These are phyloP conservation scores for Haberlea rhodopensis DNA, from an alignment of 257 asterid species.

Conservation along the genomic window DNA sequence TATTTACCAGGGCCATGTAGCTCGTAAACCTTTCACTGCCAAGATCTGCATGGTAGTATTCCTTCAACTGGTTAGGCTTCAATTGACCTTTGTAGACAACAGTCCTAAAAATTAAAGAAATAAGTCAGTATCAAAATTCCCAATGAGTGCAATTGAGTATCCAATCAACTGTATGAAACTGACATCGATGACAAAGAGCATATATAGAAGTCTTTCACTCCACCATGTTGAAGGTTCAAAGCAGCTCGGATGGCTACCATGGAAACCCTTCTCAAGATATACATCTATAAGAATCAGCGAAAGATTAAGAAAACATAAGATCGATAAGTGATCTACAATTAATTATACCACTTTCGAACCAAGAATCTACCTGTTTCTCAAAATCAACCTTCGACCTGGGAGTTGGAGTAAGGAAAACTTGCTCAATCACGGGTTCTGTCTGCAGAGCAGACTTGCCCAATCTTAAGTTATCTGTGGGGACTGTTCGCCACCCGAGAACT, in stretches of 20 bases:
- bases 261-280: slow-evolving; percentile 90
- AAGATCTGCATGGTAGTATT: slow-evolving; percentile 89
- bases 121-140: slow-evolving; percentile 9
- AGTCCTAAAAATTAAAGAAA: slow-evolving; percentile 51
- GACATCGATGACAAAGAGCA: slow-evolving; percentile 98
- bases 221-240: slow-evolving; percentile 92
- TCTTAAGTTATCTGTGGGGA: slow-evolving; percentile 92
- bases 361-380: slow-evolving; percentile 81
- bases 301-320: slow-evolving; percentile 4
- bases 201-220: slow-evolving; percentile 76
- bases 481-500: slow-evolving; percentile 93
- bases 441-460: slow-evolving; percentile 91
- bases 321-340: neutral
- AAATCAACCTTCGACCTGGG: slow-evolving; percentile 75
- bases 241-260: slow-evolving; percentile 99
- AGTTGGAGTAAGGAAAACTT: slow-evolving; percentile 89
- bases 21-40: slow-evolving; percentile 99
- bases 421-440: slow-evolving; percentile 95
- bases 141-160: neutral
- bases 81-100: slow-evolving; percentile 97
- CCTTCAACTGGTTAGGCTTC: slow-evolving; percentile 89
- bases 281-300: slow-evolving; percentile 56
- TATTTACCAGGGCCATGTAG: slow-evolving; percentile 99
- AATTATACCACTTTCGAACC: slow-evolving; percentile 20
- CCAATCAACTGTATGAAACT: slow-evolving; percentile 20